These are phyloP conservation scores for Sanguinoderma infundibulare DNA, from an alignment of 1,284 basidiomycete species.

Conservation along the genomic window DNA sequence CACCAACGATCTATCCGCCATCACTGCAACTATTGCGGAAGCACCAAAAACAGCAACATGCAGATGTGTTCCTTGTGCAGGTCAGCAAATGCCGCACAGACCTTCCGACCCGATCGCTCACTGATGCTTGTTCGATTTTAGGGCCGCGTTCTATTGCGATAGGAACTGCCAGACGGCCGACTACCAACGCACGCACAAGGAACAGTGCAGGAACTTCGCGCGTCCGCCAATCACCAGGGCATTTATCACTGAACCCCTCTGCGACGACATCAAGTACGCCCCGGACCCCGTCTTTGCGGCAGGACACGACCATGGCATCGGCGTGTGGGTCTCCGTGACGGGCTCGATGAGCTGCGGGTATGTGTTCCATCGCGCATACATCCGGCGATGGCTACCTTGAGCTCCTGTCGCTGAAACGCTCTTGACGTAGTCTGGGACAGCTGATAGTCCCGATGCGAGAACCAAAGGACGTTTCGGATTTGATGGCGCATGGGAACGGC, in stretches of 20 bases:
- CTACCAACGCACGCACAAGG: slow-evolving; percentile 16
- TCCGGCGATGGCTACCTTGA: neutral
- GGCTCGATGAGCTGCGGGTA: slow-evolving; percentile 17
- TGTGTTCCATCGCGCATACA: neutral
- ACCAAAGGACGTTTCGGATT: neutral
- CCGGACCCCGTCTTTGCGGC: slow-evolving; percentile 15
- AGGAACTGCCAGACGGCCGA: slow-evolving; percentile 14
- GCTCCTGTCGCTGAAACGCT: too few relatives aligned
- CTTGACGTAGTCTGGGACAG: neutral
- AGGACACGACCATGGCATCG: slow-evolving; percentile 14
- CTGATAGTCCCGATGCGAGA: neutral
- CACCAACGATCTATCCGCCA: too few relatives aligned
- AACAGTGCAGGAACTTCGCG: slow-evolving; percentile 15
- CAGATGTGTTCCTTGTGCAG: too few relatives aligned
- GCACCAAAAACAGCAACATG: too few relatives aligned
- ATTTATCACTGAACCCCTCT: slow-evolving; percentile 10
- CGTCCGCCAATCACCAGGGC: slow-evolving; percentile 14
- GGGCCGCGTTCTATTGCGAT: slow-evolving; percentile 18
- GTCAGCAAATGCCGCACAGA: too few relatives aligned
- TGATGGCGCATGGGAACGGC: neutral
- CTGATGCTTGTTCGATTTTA: too few relatives aligned
- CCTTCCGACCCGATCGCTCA: too few relatives aligned
- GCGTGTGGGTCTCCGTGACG: slow-evolving; percentile 14
- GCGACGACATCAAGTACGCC: slow-evolving; percentile 2
- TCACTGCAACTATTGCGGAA: too few relatives aligned